phyloP scores from a whole-genome alignment of 140 eudicot genomes.

The Ambrosia hybrid region DNA sequence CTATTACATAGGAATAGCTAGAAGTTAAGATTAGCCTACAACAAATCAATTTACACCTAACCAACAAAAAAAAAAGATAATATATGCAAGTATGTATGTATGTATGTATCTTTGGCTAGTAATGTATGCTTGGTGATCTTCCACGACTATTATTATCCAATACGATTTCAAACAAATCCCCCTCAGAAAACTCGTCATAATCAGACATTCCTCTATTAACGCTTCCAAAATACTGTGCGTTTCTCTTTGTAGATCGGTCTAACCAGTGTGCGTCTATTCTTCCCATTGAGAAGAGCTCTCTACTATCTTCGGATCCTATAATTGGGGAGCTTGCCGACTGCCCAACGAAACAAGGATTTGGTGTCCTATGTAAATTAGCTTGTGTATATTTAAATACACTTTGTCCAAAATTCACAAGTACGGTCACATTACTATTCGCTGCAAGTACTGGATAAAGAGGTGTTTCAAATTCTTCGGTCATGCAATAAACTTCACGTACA shows the following conservation, averaged over 20 bases:
- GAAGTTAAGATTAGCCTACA: slow-evolving; percentile 22
- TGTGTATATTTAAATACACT: slow-evolving; percentile 35
- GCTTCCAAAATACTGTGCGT: slow-evolving; percentile 41
- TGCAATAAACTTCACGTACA: slow-evolving; percentile 76
- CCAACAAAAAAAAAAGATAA: slow-evolving; percentile 5
- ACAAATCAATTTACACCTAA: slow-evolving; percentile 31
- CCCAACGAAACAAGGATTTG: slow-evolving; percentile 42
- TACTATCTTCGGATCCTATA: slow-evolving; percentile 74
- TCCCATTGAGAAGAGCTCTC: slow-evolving; percentile 95
- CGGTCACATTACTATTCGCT: slow-evolving; percentile 43
- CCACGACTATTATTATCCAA: slow-evolving; percentile 62
- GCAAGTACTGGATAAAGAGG: slow-evolving; percentile 83
- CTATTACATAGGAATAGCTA: slow-evolving; percentile 4
- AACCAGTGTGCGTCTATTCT: slow-evolving; percentile 84
- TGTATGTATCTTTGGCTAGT: slow-evolving; percentile 15
- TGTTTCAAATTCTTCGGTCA: slow-evolving; percentile 65
- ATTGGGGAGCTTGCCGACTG: slow-evolving; percentile 33
- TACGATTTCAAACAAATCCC: slow-evolving; percentile 85
- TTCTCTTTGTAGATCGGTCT: slow-evolving; percentile 53
- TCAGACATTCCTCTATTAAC: slow-evolving; percentile 49
- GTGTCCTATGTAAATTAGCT: slow-evolving; percentile 44
- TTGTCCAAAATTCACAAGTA: slow-evolving; percentile 43
- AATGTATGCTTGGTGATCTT: slow-evolving; percentile 61
- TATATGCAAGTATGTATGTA: not conserved
- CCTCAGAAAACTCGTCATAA: slow-evolving; percentile 72